These are phyloP conservation scores for Alopecurus myosuroides DNA, from an alignment of 176 grass and related monocot genomes.

Conservation along the genomic window DNA sequence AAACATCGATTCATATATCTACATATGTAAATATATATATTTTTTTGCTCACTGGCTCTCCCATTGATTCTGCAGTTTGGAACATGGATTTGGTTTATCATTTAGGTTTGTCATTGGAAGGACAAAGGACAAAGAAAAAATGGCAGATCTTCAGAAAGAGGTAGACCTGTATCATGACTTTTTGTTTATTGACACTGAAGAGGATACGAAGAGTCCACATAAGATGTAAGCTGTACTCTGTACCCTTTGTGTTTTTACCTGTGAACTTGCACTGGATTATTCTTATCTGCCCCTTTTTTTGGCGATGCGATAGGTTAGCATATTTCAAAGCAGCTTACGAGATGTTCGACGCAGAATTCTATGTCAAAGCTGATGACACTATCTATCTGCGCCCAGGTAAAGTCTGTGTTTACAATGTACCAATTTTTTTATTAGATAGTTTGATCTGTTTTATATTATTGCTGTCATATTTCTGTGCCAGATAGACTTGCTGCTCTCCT, in stretches of 20 bases:
- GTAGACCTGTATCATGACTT: constrained; percentile 82
- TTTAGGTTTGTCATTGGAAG: constrained; percentile 87
- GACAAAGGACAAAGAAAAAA: constrained; percentile 71
- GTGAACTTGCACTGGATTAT: constrained; percentile 24
- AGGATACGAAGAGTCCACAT: constrained; percentile 65
- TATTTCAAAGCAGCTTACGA: constrained; percentile 97
- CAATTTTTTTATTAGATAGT: constrained; percentile 4
- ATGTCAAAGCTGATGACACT: constrained; percentile 88
- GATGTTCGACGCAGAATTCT: constrained; percentile 91
- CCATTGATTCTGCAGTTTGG: constrained; percentile 63
- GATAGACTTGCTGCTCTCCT: constrained; percentile 97
- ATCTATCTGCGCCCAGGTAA: constrained; percentile 97
- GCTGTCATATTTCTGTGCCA: constrained; percentile 27
- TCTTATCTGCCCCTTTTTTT: constrained; percentile 16
- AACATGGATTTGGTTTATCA: constrained; percentile 74
- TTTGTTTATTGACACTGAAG: constrained; percentile 87
- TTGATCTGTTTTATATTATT: constrained; percentile 11
- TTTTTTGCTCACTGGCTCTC: not conserved
- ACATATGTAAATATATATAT: no score
- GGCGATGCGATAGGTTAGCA: constrained; percentile 60
- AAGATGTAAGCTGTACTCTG: constrained; percentile 63
- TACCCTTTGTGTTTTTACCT: constrained; percentile 9
- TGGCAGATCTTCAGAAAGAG: constrained; percentile 78
- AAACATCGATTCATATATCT: not conserved
- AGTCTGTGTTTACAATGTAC: constrained; percentile 11